These are phyloP conservation scores for Aspergillus hortae DNA, from an alignment of 2,329 filamentous ascomycete species.

Conservation along the genomic window DNA sequence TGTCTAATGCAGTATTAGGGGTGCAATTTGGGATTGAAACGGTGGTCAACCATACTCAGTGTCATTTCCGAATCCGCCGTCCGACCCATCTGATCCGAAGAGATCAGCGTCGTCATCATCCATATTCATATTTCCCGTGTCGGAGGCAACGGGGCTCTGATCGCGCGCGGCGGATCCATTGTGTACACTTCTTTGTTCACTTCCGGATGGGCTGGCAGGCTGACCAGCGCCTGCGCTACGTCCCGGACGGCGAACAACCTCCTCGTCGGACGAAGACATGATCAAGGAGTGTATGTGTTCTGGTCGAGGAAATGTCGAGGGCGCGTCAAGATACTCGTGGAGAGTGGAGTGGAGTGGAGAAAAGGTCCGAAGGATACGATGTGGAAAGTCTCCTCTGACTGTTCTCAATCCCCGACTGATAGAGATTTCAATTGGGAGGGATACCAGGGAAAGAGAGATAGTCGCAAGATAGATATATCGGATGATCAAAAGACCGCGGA, in stretches of 20 bases:
- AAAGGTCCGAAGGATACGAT: neutral
- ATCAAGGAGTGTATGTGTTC: neutral
- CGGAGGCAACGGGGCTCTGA: conserved; percentile 24
- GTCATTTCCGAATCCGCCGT: conserved; percentile 32
- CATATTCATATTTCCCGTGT: conserved; percentile 31
- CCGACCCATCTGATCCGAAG: conserved; percentile 46
- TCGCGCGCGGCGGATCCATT: conserved; percentile 14
- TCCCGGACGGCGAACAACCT: conserved; percentile 33
- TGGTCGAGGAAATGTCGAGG: neutral
- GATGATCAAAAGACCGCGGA: conserved; percentile 2
- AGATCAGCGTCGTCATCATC: conserved; percentile 41
- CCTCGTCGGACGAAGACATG: conserved; percentile 40
- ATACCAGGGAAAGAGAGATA: neutral
- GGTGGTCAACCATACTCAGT: conserved; percentile 25
- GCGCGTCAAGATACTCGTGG: neutral
- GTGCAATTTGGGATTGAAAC: neutral
- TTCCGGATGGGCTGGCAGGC: conserved; percentile 18
- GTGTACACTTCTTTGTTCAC: conserved; percentile 23
- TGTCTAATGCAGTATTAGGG: conserved; percentile 23
- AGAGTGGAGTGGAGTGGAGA: neutral
- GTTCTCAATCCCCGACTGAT: neutral
- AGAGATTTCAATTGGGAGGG: neutral
- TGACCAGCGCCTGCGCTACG: conserved; percentile 22
- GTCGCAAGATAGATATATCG: neutral
- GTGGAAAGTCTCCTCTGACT: neutral